phyloP scores from a whole-genome alignment of 208 protist species.

The Giardia muris region DNA sequence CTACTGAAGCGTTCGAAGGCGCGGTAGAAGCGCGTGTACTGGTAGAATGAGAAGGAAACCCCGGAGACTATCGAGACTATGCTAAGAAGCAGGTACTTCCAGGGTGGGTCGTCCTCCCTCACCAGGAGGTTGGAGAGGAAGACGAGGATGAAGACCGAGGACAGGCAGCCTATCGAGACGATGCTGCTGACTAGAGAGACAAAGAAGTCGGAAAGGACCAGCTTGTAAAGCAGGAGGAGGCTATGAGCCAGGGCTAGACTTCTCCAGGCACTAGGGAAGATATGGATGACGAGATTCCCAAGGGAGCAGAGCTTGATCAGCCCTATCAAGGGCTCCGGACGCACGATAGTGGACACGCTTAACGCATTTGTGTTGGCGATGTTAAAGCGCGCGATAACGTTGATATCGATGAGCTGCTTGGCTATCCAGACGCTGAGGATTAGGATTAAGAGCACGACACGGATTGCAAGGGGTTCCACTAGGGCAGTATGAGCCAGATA shows the following conservation, averaged over 20 bases:
- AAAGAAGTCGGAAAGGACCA: not conserved
- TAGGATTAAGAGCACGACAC: not conserved
- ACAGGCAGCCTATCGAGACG: not conserved
- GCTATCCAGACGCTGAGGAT: not conserved
- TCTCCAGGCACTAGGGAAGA: not conserved
- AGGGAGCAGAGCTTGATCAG: not conserved
- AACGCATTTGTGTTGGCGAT: not conserved
- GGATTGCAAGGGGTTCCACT: not conserved
- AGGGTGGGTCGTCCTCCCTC: no score
- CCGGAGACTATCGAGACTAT: no score
- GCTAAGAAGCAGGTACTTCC: no score
- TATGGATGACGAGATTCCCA: not conserved
- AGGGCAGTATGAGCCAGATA: not conserved
- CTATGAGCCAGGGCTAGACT: not conserved
- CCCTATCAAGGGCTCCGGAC: not conserved
- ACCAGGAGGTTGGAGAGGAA: no score
- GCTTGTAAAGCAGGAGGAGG: not conserved
- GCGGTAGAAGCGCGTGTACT: not conserved
- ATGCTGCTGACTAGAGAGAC: not conserved
- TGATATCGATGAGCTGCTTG: not conserved
- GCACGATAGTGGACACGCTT: not conserved
- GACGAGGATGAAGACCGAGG: no score
- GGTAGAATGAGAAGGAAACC: not conserved
- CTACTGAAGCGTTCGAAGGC: not conserved
- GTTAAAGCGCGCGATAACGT: not conserved